Conservation (phyloP, 2,329 filamentous ascomycete genomes). For the Stemphylium beticola region DNA sequence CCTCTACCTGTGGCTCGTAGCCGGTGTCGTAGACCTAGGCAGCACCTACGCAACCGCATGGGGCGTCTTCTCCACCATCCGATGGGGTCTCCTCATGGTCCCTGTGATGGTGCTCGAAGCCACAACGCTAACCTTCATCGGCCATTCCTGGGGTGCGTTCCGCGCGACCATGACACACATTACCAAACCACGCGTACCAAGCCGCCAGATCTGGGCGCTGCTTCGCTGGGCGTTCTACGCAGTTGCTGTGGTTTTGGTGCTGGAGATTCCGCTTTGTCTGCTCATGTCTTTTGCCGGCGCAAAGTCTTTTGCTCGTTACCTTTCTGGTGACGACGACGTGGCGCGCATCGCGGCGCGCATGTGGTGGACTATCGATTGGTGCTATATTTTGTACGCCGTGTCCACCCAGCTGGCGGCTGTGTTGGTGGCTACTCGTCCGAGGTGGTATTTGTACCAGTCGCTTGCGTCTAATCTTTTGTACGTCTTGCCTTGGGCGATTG, state of each 20-base stretch:
- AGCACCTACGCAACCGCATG: slow-evolving; percentile 72
- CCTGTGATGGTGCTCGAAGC: slow-evolving; percentile 71
- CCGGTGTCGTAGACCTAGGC: slow-evolving; percentile 68
- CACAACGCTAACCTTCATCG: slow-evolving; percentile 68
- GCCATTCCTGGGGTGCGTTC: slow-evolving; percentile 66
- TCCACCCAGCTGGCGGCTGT: slow-evolving; percentile 70
- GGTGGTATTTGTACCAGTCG: slow-evolving; percentile 73
- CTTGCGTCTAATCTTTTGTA: slow-evolving; percentile 71
- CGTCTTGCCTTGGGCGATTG: slow-evolving; percentile 74
- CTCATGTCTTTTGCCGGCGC: slow-evolving; percentile 67
- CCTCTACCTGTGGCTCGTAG: slow-evolving; percentile 74
- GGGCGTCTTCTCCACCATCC: slow-evolving; percentile 76
- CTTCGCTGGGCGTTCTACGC: slow-evolving; percentile 62
- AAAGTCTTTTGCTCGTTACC: slow-evolving; percentile 65
- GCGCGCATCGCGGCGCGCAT: slow-evolving; percentile 68
- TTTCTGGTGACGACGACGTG: slow-evolving; percentile 64
- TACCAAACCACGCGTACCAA: slow-evolving; percentile 27
- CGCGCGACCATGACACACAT: background rate
- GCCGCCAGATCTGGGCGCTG: slow-evolving; percentile 51
- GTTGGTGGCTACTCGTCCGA: slow-evolving; percentile 67
- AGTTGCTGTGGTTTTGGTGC: slow-evolving; percentile 57
- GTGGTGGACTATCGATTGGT: slow-evolving; percentile 64
- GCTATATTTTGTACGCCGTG: slow-evolving; percentile 72
- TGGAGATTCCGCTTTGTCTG: slow-evolving; percentile 69
- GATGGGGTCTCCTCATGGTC: slow-evolving; percentile 77